Base-by-base conservation (phyloP, 768 basidiomycete genomes). In the Boletus rubropictus region DNA sequence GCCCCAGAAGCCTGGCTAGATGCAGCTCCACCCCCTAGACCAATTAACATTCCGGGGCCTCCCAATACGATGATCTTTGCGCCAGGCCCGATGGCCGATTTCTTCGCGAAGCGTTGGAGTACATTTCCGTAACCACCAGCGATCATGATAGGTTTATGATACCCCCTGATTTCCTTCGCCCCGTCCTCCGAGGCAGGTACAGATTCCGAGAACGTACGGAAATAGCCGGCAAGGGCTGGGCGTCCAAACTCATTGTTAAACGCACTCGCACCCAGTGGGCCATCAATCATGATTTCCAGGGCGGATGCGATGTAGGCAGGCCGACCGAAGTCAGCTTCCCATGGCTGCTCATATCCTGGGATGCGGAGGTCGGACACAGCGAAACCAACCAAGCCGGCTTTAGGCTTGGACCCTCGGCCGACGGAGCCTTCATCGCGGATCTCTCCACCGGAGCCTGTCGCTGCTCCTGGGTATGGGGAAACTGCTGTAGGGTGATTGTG, bases 111-210 rank as follows among this genome's bases (percentile, higher is more conserved):
- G 52, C 77, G 70, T 5, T 86, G 84, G 14, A 90, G 82, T 33
- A 98, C 94, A 59, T 88, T 97, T 5, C 96, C 96, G 53, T 93
- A 81, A 21, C 96, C 96, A 17, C 96, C 96, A 7, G 96, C 95
- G 54, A 99, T 87, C 96, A 99, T 99, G 72, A 99, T 96, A 12
- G 96, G 96, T 66, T 99, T 99, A 72, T 98, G 96, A 67, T 97
- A 99, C 0, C 96, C 96, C 44, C 94, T 72, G n/a, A 92, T 70
- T 63, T 91, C 87, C 56, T 66, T 53, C 42, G 62, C 51, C 4
- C 73, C 75, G 32, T 79, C 79, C 29, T 66, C 63, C 8, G 72
- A 69, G 25, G 79, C 63, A 18, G 83, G 76, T 1, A 92, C 75
- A 37, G 78, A 76, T 66, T 96, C 89, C 10, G 84, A 77, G 69